Base-by-base conservation (phyloP, 2,329 filamentous ascomycete species). In the Mycocentrospora acerina region DNA sequence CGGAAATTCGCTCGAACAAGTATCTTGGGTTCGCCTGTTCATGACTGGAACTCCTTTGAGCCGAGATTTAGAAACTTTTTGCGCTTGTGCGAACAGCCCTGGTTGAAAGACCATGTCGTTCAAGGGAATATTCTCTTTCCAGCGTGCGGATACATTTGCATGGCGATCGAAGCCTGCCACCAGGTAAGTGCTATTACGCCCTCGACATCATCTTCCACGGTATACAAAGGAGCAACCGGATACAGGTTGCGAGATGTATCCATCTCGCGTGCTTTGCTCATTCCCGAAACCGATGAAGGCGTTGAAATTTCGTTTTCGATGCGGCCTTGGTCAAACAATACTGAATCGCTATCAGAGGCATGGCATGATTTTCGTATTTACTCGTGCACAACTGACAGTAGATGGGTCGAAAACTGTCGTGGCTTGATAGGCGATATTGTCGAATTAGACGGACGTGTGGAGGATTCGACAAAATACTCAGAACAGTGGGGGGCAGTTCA, bases 31-130 rank as follows among this genome's bases (percentile, higher is more conserved):
- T 35, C 37, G 2, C 42, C 31, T 1, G 40, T 41, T 12, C 24
- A 30, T 7, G 44, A 50, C 25, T 48, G 30, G 40, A 51, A 44
- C 15, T 35, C 35, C 4, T 10, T 37, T 3, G 53, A 60, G 29
- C 48, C 54, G 8, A 35, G 33, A 10, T 66, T 57, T 44, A 37
- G 57, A 8, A 56, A 60, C 29, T 48, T 52, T 14, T 35, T 66
- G 11, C 42, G 51, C 8, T 16, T 50, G 4, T 35, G 43, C 2
- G 59, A 63, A 15, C 36, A 52, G 15, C 46, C 48, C 1, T 58
- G 55, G 55, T 27, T 58, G 4, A 25, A 19, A 10, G 53, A 51
- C 12, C 55, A 58, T 18, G 18, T 42, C 6, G 32, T 59, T n/a
- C 37, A 53, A 11, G 45, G 47, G 1, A 55, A 52, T 41, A 17